These are phyloP conservation scores for Gossypium rotundifolium DNA, from an alignment of 345 rosid species.

Conservation along the genomic window DNA sequence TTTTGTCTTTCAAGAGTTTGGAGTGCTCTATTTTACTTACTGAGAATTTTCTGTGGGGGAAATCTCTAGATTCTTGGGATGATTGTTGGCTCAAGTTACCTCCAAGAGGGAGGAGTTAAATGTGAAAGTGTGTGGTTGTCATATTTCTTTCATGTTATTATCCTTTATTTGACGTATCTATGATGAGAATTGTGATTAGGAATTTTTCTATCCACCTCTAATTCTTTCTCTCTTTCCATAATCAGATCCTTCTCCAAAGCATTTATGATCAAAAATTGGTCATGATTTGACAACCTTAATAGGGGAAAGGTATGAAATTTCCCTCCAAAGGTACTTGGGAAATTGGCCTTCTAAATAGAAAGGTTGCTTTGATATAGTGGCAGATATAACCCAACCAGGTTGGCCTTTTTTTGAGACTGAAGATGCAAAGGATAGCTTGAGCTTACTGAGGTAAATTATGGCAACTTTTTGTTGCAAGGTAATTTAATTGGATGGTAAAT, in stretches of 20 bases:
- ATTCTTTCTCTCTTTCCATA: conserved; percentile 9
- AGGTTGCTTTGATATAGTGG: conserved; percentile 12
- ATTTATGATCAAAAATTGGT: conserved; percentile 26
- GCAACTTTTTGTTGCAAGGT: conserved; percentile 11
- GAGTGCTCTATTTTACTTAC: background rate
- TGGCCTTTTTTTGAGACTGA: conserved; percentile 34
- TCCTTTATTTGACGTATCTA: background rate
- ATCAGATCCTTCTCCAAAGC: conserved; percentile 35
- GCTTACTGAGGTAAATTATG: conserved; percentile 46
- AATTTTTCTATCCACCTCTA: conserved; percentile 9
- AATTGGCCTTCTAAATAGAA: background rate
- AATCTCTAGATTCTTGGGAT: background rate
- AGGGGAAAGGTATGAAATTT: conserved; percentile 34
- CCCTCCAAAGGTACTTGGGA: background rate
- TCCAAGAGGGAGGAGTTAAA: background rate
- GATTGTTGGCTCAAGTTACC: background rate
- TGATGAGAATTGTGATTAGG: background rate
- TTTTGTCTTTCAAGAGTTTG: background rate
- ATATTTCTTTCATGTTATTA: background rate
- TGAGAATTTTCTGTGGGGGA: background rate
- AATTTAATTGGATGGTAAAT: conserved; percentile 2
- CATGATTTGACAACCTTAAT: conserved; percentile 21
- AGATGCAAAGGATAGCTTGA: conserved; percentile 44
- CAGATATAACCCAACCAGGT: conserved; percentile 31
- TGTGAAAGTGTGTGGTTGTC: background rate